Base-by-base conservation (phyloP, 73 alveolate species). In the Paramecium caudatum region DNA sequence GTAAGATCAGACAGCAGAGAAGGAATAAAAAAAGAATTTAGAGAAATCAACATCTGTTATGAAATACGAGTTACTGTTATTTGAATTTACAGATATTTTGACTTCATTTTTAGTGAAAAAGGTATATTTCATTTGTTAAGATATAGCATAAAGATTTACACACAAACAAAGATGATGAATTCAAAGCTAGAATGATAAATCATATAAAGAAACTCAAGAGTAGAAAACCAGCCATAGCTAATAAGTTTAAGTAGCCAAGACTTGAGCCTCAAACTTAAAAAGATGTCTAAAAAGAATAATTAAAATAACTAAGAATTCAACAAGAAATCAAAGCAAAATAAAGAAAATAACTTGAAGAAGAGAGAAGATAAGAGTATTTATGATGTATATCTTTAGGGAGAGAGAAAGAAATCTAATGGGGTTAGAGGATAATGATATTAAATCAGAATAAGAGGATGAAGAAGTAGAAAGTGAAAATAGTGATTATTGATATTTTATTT, bases 391-490 rank as follows among this genome's bases (percentile, higher is more conserved):
- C 36, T 9, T 19, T 61, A 86, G 93, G 33, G 84, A 70, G 30
- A 23, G 93, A 86, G 93, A 86, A 16, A 70, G 93, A 62, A 78
- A 70, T 37, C 43, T 62, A 27, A 86, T 86, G 93, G 93, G 46
- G 4, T 45, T 86, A 12, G 93, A 86, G 43, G 93, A 86, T 86
- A 49, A 86, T 39, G 88, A 86, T 86, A 63, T 86, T n/a, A 62
- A 62, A 27, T 86, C 93, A 49, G 93, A 86, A 45, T 30, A 62
- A 36, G 93, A 86, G 3, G 84, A 86, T 61, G 82, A 86, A 30
- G 93, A 86, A 7, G 78, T 30, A 16, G 93, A 86, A 63, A 78
- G 84, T 63, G 93, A 86, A 61, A 37, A 86, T 13, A 78, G 84
- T 65, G 90, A 86, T 62, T 86, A 86, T 41, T 86, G 93, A 83